Percentiles rank a stretch among this genome's conserved stretches.
Conservation (phyloP, 2,329 filamentous ascomycete genomes). For the Pleurostoma richardsiae region DNA sequence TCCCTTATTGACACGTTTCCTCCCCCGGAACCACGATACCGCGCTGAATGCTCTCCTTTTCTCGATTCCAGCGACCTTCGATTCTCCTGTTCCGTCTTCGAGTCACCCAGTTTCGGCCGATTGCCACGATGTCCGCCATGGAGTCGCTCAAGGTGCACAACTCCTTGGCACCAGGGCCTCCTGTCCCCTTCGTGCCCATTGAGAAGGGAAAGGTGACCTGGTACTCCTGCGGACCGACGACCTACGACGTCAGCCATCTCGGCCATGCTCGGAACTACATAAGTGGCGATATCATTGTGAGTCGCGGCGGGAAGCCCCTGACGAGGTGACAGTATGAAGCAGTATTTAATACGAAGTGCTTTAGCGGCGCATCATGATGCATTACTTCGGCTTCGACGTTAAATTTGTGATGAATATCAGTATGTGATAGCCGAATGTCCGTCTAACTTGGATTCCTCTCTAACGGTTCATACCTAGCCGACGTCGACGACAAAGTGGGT, state of each 20-base stretch:
- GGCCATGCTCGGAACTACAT: constrained; percentile 85
- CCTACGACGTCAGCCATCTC: constrained; percentile 77
- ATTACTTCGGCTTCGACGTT: constrained; percentile 80
- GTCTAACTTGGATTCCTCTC: too few relatives aligned
- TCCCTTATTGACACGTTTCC: too few relatives aligned
- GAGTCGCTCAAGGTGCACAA: constrained; percentile 5
- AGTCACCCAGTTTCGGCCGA: neutral
- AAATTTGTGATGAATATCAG: constrained; percentile 90
- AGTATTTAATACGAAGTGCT: too few relatives aligned
- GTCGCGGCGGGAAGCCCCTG: too few relatives aligned
- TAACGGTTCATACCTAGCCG: constrained; percentile 31
- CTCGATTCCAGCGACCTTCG: neutral
- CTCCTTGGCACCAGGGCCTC: constrained; percentile 5
- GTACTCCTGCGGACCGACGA: constrained; percentile 88
- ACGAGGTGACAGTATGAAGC: too few relatives aligned
- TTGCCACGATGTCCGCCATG: neutral
- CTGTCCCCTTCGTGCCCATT: constrained; percentile 22
- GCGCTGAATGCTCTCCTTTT: neutral
- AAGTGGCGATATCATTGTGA: constrained; percentile 71
- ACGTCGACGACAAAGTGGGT: constrained; percentile 68
- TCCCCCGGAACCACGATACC: neutral
- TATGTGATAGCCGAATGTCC: too few relatives aligned
- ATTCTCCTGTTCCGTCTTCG: neutral
- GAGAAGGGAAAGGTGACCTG: constrained; percentile 70
- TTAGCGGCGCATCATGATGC: constrained; percentile 65